Base-by-base conservation (phyloP, 2,329 filamentous ascomycete genomes). In the Fusarium citri region DNA sequence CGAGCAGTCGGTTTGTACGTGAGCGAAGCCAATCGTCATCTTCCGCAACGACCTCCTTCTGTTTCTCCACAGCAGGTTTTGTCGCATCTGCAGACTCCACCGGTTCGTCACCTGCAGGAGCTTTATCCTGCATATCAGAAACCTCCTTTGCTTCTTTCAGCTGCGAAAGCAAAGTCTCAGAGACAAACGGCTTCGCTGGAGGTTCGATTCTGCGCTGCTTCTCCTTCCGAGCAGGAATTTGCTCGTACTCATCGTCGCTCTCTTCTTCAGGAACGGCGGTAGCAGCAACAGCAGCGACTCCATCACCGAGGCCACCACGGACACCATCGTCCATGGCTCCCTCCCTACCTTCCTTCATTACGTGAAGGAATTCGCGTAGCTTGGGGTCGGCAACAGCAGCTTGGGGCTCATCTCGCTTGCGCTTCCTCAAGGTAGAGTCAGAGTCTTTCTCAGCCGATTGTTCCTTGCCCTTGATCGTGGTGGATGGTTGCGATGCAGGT, bases 1-100 rank as follows among this genome's bases (percentile, higher is more conserved):
- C 96, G 53, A 98, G 85, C 50, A 97, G 83, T 74, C 95, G 88
- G 80, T 91, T 98, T 16, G 94, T 98, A 72, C 92, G 89, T 68
- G 92, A 95, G 61, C 95, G 90, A 72, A 98, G 85, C 96, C 96
- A 99, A 80, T 98, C 94, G 65, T 91, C 89, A 80, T 98, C 94
- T 23, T 91, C 91, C 5, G 90, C 84, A 53, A 83, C 82, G 72
- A 77, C 59, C 72, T 74, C 61, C 65, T 73, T 70, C 45, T 75
- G 68, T 54, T 75, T 67, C 53, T 76, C 72, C 55, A 63, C 31
- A 59, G 68, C 48, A 55, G 64, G 40, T 62, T 68, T 61, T 59
- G 62, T 64, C 58, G 71, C 68, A 54, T 75, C 71, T 55, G 68
- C 62, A 54, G 68, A 65, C 58, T 75, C 71, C 59, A 65, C 55